Evolutionary conservation across 768 basidiomycete species (phyloP), one percentile per base, ranked within the genome.

Genomic region (Mycena maculata): DNA sequence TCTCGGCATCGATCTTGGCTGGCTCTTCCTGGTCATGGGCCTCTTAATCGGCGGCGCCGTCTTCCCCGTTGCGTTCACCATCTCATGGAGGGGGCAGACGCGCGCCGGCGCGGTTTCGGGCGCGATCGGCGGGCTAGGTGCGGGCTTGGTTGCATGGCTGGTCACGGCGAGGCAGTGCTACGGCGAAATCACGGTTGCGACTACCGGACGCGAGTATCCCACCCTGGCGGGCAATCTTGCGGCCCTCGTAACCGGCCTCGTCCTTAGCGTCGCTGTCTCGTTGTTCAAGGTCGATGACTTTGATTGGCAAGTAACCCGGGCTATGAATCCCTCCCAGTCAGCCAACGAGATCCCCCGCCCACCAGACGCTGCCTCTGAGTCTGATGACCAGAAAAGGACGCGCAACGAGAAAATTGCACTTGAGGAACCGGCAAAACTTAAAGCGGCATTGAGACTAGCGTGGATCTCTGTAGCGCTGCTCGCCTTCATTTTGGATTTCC

Each of bases 81-180:
- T 66, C 27, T 55, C 52, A 4, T 81, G 80, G 80, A 76, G 75
- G 33, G 77, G 77, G 47, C 73, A 81, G 20, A 76, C 76, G 11
- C 65, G 71, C 1, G 73, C 71, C 0, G 80, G 73, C n/a, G 76
- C 80, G 4, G 73, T 80, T 36, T 69, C 65, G 9, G 80, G 80
- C 1, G 72, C 78, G 15, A 71, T 81, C 59, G 69, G 73, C n/a
- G 79, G 81, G 18, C 74, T 77, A 10, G 60, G 75, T 3, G 71
- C 76, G 11, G 79, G 78, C 4, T 75, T 80, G 68, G 59, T 77
- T 18, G 80, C 81, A 8, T 81, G 80, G 80, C 76, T 82, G 72
- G 73, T 79, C 27, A 81, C 69, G 73, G 61, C 67, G 9, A 33
- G 27, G 28, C 7, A 25, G 31, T 13, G 76, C 30, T 81, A 74